Base-by-base conservation (phyloP, 352 stramenopile species). In the Lagenidium giganteum region DNA sequence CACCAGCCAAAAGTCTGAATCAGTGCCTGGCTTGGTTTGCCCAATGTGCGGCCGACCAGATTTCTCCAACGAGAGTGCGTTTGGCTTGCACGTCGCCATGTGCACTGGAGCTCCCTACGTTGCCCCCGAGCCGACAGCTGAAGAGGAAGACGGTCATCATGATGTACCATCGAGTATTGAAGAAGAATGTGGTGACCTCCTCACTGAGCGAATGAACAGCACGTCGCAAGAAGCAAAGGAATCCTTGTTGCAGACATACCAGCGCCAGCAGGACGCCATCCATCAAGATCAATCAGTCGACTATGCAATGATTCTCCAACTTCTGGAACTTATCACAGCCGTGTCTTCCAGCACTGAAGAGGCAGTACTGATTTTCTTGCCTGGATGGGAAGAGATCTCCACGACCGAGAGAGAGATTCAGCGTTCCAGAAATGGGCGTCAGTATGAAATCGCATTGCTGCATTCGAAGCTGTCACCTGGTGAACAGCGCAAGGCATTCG, bases 81-180 rank as follows among this genome's bases (percentile, higher is more conserved):
- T 97, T 33, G 87, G 87, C 13, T 83, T 79, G 46, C 86, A 96
- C 42, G 71, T 88, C 6, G 85, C 80, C 7, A 88, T 67, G 20
- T 96, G 88, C 51, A 83, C 86, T 47, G 78, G 81, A 4, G 66
- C 84, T 16, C 54, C 40, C 8, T 50, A 40, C 42, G 49, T 35
- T 16, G 41, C 60, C 21, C 56, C 57, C 33, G 27, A 33, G 31
- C 31, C 27, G 17, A 21, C 22, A 8, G 28, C 32, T 34, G 24
- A 62, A 59, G 28, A 44, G 33, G 30, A 62, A 63, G 38, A 62
- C 41, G n/a, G n/a, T n/a, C n/a, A n/a, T n/a, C n/a, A n/a, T n/a
- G n/a, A n/a, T n/a, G n/a, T n/a, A 33, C 6, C 36, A 31, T 39
- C 14, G 3, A n/a, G 28, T 47, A 8, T 22, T 28, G 21, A 48